A percentile compares a stretch with the other conserved stretches of the same genome.
Conservation (phyloP, 2,329 filamentous ascomycete genomes). For the Coniochaeta hoffmannii region DNA sequence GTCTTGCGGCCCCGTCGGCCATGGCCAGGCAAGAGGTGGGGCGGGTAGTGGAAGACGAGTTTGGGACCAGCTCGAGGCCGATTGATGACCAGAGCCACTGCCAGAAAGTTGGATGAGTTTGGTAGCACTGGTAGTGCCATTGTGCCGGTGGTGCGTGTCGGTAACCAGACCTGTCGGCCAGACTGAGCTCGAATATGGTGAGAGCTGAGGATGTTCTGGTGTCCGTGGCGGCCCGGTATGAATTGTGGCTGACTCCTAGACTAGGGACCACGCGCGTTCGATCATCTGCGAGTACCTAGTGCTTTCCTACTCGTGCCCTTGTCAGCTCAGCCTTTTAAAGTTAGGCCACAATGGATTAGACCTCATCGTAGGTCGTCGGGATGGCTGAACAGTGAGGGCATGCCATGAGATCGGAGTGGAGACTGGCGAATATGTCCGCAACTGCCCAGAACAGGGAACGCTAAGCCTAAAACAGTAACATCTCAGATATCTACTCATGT, state of each 20-base stretch:
- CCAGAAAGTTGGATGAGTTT: slow-evolving; percentile 52
- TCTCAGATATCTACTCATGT: too few relatives aligned
- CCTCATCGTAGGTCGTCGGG: too few relatives aligned
- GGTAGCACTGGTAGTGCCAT: slow-evolving; percentile 44
- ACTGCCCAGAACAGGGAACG: background rate
- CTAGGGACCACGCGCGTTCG: too few relatives aligned
- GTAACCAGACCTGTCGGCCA: background rate
- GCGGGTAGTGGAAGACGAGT: slow-evolving; percentile 85
- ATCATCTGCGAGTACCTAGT: too few relatives aligned
- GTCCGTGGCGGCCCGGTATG: too few relatives aligned
- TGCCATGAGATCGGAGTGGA: background rate
- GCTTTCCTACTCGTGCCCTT: too few relatives aligned
- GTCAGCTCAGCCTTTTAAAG: too few relatives aligned
- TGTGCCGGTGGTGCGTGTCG: background rate
- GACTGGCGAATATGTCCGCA: background rate
- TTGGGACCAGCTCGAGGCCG: slow-evolving; percentile 71
- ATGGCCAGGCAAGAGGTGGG: slow-evolving; percentile 38
- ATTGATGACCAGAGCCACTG: slow-evolving; percentile 66
- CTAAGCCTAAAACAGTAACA: background rate
- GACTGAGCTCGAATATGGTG: background rate
- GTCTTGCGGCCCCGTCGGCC: slow-evolving; percentile 25
- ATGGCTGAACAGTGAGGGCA: background rate
- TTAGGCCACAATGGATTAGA: background rate
- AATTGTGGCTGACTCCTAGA: too few relatives aligned
- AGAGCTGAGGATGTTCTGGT: background rate